Percentiles rank a stretch among this genome's conserved stretches.
phyloP scores from a whole-genome alignment of 169 alveolate genomes.

The Babesia bovis region DNA sequence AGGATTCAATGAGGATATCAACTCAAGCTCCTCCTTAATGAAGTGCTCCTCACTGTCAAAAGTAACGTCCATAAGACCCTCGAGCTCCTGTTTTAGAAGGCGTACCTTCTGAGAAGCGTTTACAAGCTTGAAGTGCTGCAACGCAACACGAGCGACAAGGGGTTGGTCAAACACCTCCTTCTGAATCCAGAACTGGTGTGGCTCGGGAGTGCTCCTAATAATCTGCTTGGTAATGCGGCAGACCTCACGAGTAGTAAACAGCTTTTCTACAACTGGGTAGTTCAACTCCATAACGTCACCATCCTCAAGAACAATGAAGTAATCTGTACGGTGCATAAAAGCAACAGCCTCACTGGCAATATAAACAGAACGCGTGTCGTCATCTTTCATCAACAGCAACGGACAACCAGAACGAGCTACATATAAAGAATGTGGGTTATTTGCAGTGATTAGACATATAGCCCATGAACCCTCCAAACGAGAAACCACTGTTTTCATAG shows the following conservation, averaged over 20 bases:
- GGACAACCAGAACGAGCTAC: constrained; percentile 94
- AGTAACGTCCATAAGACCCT: constrained; percentile 27
- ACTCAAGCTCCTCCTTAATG: constrained; percentile 18
- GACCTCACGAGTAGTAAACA: constrained; percentile 47
- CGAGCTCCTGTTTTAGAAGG: background rate
- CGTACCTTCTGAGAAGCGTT: background rate
- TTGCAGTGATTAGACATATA: constrained; percentile 86
- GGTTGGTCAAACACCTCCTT: constrained; percentile 91
- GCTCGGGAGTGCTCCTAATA: constrained; percentile 74
- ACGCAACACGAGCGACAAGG: constrained; percentile 36
- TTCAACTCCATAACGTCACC: constrained; percentile 59
- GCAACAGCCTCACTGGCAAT: constrained; percentile 94
- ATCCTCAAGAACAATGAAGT: constrained; percentile 80
- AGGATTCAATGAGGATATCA: constrained; percentile 36
- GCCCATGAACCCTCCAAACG: constrained; percentile 96
- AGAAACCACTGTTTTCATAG: constrained; percentile 84
- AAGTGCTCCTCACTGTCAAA: constrained; percentile 37
- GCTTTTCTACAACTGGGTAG: constrained; percentile 56
- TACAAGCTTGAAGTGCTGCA: constrained; percentile 38
- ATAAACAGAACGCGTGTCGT: constrained; percentile 78
- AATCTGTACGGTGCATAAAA: constrained; percentile 88
- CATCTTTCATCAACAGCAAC: constrained; percentile 83
- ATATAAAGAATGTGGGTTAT: constrained; percentile 84
- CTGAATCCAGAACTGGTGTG: constrained; percentile 88
- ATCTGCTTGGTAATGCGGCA: constrained; percentile 57